Percentiles rank a stretch among this genome's conserved stretches.
These are phyloP conservation scores for Tephrocybe sp. DNA, from an alignment of 768 basidiomycete species.

Conservation along the genomic window DNA sequence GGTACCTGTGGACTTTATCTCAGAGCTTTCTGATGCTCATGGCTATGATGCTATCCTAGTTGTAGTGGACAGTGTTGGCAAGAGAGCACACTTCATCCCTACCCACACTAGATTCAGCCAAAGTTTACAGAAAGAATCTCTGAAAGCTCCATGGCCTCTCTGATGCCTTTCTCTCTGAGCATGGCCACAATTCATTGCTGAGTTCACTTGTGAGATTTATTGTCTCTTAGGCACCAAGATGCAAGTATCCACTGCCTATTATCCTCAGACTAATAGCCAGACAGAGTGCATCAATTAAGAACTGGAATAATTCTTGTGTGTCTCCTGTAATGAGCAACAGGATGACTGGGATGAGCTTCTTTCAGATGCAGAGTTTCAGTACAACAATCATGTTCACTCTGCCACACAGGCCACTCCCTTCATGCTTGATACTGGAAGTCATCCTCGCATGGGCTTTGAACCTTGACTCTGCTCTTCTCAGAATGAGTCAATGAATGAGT, in stretches of 20 bases:
- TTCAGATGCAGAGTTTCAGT: not conserved
- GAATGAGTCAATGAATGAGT: no score
- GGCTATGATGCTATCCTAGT: constrained; percentile 4
- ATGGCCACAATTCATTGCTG: constrained; percentile 7
- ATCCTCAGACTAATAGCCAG: constrained; percentile 10
- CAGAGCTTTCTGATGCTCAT: no score
- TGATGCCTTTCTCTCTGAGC: constrained; percentile 1
- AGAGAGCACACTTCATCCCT: constrained; percentile 10
- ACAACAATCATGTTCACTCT: no score
- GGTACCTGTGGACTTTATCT: not conserved
- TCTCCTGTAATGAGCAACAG: not conserved
- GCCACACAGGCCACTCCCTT: no score
- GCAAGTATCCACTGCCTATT: not conserved
- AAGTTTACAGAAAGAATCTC: constrained; percentile 1
- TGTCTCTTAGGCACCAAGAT: constrained; percentile 3
- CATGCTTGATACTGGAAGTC: no score
- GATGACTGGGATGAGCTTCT: constrained; percentile 4
- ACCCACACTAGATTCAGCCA: constrained; percentile 3
- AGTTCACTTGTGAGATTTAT: no score
- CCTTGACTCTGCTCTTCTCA: no score
- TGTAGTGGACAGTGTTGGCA: constrained; percentile 1
- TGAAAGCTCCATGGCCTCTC: constrained; percentile 4
- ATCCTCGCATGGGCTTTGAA: no score
- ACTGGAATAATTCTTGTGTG: constrained; percentile 5
- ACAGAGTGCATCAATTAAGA: constrained; percentile 11